These are phyloP conservation scores for Apiotrichum gracile DNA, from an alignment of 1,284 basidiomycete genomes.

Conservation along the genomic window DNA sequence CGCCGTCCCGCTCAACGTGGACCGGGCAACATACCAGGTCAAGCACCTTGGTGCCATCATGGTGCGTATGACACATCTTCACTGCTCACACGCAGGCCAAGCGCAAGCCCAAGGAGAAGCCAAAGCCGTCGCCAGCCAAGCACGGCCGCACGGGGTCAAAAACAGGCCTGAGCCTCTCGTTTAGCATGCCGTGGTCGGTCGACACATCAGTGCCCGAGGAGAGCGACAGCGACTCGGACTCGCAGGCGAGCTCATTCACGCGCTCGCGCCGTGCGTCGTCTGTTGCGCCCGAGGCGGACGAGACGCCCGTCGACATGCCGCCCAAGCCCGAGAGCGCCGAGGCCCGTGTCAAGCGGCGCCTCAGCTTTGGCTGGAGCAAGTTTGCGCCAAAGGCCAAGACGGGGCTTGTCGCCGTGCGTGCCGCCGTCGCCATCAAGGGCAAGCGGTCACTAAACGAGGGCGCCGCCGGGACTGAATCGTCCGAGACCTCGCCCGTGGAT, in stretches of 20 bases:
- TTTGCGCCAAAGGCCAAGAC: constrained; percentile 26
- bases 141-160: constrained; percentile 9
- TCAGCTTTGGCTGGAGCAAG: constrained; percentile 25
- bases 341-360: constrained; percentile 17
- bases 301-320: constrained; percentile 17
- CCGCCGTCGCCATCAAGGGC: constrained; percentile 8
- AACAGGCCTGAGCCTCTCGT: constrained; percentile 6
- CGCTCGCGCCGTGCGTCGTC: constrained; percentile 9
- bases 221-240: constrained; percentile 5
- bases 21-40: constrained; percentile 22
- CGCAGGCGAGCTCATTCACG: not conserved
- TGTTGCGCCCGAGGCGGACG: constrained; percentile 33
- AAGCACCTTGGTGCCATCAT: constrained; percentile 19
- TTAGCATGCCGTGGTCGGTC: constrained; percentile 9
- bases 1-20: constrained; percentile 30
- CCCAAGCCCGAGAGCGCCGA: constrained; percentile 8
- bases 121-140: not conserved
- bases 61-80: constrained; percentile 6
- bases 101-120: constrained; percentile 13
- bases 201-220: constrained; percentile 1
- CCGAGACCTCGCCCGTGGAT: not conserved
- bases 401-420: not conserved
- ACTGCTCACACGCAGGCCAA: constrained; percentile 13
- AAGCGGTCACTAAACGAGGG: not conserved
- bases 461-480: not conserved